These are phyloP conservation scores for Heterobasidion parviporum DNA, from an alignment of 1,284 basidiomycete genomes.

Conservation along the genomic window DNA sequence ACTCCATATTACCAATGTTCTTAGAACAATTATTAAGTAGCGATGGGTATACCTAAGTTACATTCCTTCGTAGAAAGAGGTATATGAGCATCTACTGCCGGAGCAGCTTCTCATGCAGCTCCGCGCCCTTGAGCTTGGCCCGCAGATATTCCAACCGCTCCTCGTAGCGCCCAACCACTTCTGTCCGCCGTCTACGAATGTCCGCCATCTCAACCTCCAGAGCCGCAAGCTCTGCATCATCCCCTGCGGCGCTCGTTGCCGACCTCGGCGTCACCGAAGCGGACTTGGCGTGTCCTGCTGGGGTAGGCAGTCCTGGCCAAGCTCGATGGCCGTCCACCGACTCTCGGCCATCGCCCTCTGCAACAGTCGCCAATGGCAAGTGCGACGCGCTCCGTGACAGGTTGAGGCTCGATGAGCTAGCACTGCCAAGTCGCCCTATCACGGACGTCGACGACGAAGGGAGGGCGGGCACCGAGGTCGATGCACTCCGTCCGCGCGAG, in stretches of 20 bases:
- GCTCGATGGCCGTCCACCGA: slow-evolving; percentile 7
- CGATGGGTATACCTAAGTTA: neutral
- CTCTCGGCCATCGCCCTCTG: slow-evolving; percentile 31
- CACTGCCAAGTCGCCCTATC: slow-evolving; percentile 21
- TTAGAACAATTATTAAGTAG: neutral
- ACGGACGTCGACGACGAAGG: slow-evolving; percentile 11
- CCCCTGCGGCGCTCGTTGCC: neutral
- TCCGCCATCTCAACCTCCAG: slow-evolving; percentile 50
- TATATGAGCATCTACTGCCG: slow-evolving; percentile 17
- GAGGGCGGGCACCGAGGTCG: slow-evolving; percentile 10
- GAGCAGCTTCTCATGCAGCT: slow-evolving; percentile 64
- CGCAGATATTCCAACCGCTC: slow-evolving; percentile 60
- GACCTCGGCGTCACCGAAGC: slow-evolving; percentile 7
- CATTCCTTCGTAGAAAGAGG: neutral
- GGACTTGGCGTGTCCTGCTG: slow-evolving; percentile 1
- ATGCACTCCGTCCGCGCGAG: slow-evolving; percentile 23
- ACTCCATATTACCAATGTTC: neutral
- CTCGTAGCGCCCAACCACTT: slow-evolving; percentile 58
- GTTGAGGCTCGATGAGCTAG: slow-evolving; percentile 38
- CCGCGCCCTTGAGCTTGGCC: slow-evolving; percentile 65
- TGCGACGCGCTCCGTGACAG: slow-evolving; percentile 37
- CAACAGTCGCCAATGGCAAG: slow-evolving; percentile 40
- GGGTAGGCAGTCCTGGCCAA: neutral
- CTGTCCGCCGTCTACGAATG: slow-evolving; percentile 50
- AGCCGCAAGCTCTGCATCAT: slow-evolving; percentile 24